Percentiles rank a stretch among this genome's conserved stretches.
phyloP scores from a whole-genome alignment of 2,329 filamentous ascomycete species.

The Colletotrichum cuscutae region DNA sequence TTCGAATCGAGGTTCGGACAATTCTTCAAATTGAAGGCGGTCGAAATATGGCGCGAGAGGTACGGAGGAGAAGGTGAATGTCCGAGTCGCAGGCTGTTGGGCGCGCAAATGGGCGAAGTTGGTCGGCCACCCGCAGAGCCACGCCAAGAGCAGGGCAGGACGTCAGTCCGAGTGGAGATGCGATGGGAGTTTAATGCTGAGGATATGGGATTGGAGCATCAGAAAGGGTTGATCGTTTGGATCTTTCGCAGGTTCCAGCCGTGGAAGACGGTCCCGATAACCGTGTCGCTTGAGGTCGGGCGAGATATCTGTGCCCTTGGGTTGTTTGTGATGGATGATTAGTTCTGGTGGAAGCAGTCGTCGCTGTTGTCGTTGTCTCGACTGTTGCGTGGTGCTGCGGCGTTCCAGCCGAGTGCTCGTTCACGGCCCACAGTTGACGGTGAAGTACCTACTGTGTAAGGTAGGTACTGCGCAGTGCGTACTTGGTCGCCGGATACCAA shows the following conservation, averaged over 20 bases:
- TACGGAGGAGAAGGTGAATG: not conserved
- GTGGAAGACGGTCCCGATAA: not conserved
- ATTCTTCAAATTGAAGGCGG: not conserved
- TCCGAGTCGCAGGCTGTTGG: constrained; percentile 8
- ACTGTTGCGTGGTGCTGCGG: constrained; percentile 10
- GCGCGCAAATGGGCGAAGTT: constrained; percentile 10
- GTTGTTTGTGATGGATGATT: not conserved
- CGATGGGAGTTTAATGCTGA: constrained; percentile 15
- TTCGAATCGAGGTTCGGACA: constrained; percentile 7
- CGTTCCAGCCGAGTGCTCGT: not conserved
- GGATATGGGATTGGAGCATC: constrained; percentile 17
- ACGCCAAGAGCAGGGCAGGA: constrained; percentile 28
- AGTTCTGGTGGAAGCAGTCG: not conserved
- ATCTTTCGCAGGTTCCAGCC: not conserved
- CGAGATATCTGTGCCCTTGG: not conserved
- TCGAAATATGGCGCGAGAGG: not conserved
- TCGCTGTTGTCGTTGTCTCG: not conserved
- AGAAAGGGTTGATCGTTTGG: not conserved
- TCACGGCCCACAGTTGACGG: not conserved
- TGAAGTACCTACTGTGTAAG: no score
- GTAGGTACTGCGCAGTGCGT: not conserved
- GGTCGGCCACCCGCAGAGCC: constrained; percentile 23
- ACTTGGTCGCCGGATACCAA: constrained; percentile 3
- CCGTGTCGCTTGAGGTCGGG: not conserved
- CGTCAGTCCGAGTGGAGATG: constrained; percentile 30